Percentiles rank a stretch among this genome's conserved stretches.
phyloP scores from a whole-genome alignment of 169 alveolate genomes.

The Eimeria necatrix region DNA sequence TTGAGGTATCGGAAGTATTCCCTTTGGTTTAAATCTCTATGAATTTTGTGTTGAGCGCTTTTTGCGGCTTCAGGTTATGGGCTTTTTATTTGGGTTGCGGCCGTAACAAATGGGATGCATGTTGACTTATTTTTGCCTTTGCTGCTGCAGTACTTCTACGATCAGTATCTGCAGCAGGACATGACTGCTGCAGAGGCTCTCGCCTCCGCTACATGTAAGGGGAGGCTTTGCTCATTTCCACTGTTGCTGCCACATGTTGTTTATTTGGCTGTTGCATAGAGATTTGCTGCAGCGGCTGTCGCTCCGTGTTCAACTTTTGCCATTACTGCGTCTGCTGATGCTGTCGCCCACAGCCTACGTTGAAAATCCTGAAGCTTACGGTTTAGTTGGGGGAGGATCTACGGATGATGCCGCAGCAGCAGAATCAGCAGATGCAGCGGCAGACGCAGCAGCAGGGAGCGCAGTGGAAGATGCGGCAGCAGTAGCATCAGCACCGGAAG shows the following conservation, averaged over 20 bases:
- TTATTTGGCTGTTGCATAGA: slow-evolving; percentile 8
- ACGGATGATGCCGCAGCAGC: slow-evolving; percentile 32
- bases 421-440: neutral
- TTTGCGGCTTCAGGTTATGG: neutral
- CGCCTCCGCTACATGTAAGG: slow-evolving; percentile 77
- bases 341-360: slow-evolving; percentile 70
- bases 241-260: neutral
- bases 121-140: neutral
- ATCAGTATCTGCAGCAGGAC: slow-evolving; percentile 72
- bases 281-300: neutral
- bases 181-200: slow-evolving; percentile 78
- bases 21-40: neutral
- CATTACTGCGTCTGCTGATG: neutral
- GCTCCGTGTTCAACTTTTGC: neutral
- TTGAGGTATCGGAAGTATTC: slow-evolving; percentile 20
- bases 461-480: neutral
- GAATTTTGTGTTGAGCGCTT: neutral
- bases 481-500: neutral
- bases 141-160: slow-evolving; percentile 78
- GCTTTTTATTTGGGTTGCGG: neutral
- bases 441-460: neutral
- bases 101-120: neutral
- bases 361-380: slow-evolving; percentile 75
- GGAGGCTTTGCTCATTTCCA: neutral
- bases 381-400: slow-evolving; percentile 37